Conservation (phyloP, 2,329 filamentous ascomycete genomes). For the Ceratocystis cacaofunesta region DNA sequence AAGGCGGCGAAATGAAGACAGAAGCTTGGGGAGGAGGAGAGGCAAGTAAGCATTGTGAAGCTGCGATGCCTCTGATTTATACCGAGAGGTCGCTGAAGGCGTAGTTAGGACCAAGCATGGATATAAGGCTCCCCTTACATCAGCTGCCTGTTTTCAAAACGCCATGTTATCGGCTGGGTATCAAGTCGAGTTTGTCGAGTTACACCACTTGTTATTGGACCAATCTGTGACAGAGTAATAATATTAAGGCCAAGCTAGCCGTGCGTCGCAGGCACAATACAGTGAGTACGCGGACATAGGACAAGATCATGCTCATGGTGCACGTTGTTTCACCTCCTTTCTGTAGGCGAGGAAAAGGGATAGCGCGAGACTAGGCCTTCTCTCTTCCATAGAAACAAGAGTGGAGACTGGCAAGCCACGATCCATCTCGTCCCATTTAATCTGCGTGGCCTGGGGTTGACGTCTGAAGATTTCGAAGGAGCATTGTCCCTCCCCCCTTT, state of each 20-base stretch:
- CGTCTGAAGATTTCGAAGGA: too few relatives aligned
- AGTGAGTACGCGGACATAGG: too few relatives aligned
- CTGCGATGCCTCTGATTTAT: neutral
- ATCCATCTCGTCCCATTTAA: too few relatives aligned
- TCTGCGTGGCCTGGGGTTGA: too few relatives aligned
- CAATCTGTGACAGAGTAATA: neutral
- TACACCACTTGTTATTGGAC: neutral
- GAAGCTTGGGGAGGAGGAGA: neutral
- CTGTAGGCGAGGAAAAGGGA: neutral
- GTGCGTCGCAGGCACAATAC: neutral
- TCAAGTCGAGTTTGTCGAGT: neutral
- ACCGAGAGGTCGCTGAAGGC: neutral
- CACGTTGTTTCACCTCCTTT: neutral
- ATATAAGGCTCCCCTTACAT: neutral
- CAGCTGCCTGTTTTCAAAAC: neutral
- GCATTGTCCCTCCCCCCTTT: too few relatives aligned
- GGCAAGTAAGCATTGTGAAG: neutral
- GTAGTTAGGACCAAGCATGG: neutral
- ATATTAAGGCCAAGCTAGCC: neutral
- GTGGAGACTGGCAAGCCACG: too few relatives aligned
- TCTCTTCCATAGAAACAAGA: too few relatives aligned
- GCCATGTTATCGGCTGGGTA: neutral
- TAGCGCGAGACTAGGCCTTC: too few relatives aligned
- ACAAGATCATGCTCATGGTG: neutral
- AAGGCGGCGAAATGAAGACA: neutral